Conservation (phyloP, 163 green algal species). For the Scenedesmus sp. region DNA sequence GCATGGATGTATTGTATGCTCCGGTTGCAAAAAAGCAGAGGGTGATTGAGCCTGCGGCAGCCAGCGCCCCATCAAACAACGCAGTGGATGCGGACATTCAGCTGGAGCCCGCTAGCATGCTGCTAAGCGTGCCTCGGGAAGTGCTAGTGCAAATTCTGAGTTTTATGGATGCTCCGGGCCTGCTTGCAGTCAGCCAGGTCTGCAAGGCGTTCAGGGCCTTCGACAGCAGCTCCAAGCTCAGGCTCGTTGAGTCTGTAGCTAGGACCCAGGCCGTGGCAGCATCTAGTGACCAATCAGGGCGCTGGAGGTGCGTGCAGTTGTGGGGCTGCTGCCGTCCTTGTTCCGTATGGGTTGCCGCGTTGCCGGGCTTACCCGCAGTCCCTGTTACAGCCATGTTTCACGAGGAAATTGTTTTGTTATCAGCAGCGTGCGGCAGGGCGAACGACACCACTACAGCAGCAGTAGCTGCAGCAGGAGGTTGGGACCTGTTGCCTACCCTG, state of each 20-base stretch:
- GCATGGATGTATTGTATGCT: neutral
- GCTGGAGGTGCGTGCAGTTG: constrained; percentile 43
- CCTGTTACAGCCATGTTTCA: neutral
- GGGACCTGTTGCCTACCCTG: constrained; percentile 17
- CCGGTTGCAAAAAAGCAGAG: neutral
- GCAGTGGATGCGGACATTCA: constrained; percentile 1
- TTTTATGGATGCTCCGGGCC: constrained; percentile 54
- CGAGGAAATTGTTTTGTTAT: neutral
- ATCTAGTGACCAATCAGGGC: constrained; percentile 19
- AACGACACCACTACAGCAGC: neutral
- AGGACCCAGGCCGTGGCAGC: neutral
- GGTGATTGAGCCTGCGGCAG: neutral
- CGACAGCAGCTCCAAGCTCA: constrained; percentile 44
- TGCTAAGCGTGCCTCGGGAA: constrained; percentile 58
- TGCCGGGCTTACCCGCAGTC: neutral
- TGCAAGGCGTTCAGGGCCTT: constrained; percentile 51
- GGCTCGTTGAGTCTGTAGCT: constrained; percentile 58
- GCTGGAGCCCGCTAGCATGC: neutral
- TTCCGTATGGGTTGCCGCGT: constrained; percentile 17
- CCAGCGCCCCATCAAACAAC: neutral
- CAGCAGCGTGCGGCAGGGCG: neutral
- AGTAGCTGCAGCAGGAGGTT: neutral
- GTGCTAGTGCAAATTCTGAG: constrained; percentile 55
- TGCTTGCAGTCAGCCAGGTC: constrained; percentile 44
- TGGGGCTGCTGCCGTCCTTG: neutral